Evolutionary conservation across 768 basidiomycete species (phyloP), one percentile per base, ranked within the genome.

Genomic region (Hysterangium stoloniferum): DNA sequence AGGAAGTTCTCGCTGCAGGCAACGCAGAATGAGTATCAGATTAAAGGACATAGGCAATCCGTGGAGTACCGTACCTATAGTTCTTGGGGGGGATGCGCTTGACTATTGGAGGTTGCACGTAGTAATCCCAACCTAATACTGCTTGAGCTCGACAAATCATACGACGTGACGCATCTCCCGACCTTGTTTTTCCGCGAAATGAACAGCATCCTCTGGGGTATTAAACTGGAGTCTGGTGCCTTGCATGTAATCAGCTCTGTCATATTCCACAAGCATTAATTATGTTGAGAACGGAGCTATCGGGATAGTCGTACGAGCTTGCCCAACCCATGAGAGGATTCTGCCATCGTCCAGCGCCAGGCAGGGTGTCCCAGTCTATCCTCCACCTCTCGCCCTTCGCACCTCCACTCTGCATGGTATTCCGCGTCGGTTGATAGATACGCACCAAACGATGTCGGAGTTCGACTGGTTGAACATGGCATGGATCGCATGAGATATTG

Each of bases 251-350:
- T 97, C 93, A 52, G 91, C 93, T 56, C 90, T 91, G 54, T 15
- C 17, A 36, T 28, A 20, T 32, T 25, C 2, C 33, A 20, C 7
- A 7, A 17, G 20, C 22, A 20, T 37, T 43, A 32, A 20, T 7
- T 13, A 9, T 27, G 15, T 28, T 12, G 17, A 19, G 11, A 22
- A 33, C n/a, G 12, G 19, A 9, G 25, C 38, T 25, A 33, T 8
- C 51, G 11, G 38, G 4, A 48, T n/a, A 17, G 8, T 76, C 87
- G 68, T 64, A 94, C 87, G 91, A 92, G 71, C 84, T 88, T 0
- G 93, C 94, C 74, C 79, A 99, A 37, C 95, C 95, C 90, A 98
- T 99, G 57, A 99, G 65, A 4, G 91, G 90, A 62, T 98, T 99
- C 75, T 97, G 93, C 95, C 95, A 99, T 45, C 95, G 77, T 11